A percentile compares a stretch with the other conserved stretches of the same genome.
These are phyloP conservation scores for Lantana camara DNA, from an alignment of 257 asterid species.

Conservation along the genomic window DNA sequence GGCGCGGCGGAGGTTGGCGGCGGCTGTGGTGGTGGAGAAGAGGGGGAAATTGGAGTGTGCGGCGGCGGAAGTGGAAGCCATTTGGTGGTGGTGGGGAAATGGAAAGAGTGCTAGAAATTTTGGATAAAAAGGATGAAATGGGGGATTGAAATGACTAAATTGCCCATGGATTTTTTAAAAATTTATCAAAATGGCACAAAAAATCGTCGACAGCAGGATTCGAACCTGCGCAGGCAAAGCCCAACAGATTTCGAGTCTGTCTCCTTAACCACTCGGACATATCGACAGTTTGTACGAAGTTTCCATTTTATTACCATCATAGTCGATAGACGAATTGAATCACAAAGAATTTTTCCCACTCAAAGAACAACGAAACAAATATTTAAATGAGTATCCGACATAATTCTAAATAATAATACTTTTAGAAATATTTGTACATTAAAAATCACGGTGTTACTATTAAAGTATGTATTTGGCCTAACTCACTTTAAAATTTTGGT, in stretches of 20 bases:
- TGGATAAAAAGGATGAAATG: constrained; percentile 24
- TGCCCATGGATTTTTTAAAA: neutral
- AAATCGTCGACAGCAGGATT: constrained; percentile 60
- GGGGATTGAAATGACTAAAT: constrained; percentile 10
- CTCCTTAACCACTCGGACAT: constrained; percentile 98
- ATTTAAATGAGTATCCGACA: too few relatives aligned
- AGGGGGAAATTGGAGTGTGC: constrained; percentile 37
- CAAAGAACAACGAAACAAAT: too few relatives aligned
- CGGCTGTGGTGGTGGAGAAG: constrained; percentile 29
- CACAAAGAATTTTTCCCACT: too few relatives aligned
- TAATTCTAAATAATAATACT: too few relatives aligned
- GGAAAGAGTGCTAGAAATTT: neutral
- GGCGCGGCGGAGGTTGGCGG: constrained; percentile 33
- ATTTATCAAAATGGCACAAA: neutral
- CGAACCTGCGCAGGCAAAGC: constrained; percentile 67
- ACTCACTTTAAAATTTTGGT: too few relatives aligned
- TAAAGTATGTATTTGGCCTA: too few relatives aligned
- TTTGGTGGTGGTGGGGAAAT: constrained; percentile 21
- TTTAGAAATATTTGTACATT: too few relatives aligned
- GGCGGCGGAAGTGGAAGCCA: constrained; percentile 50
- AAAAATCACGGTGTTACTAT: too few relatives aligned
- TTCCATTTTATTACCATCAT: too few relatives aligned
- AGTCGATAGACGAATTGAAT: too few relatives aligned
- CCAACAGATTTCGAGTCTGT: constrained; percentile 81
- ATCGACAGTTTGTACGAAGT: constrained; percentile 45